Evolutionary conservation across 768 basidiomycete species (phyloP).

Genomic region (Boletus rex-veris): DNA sequence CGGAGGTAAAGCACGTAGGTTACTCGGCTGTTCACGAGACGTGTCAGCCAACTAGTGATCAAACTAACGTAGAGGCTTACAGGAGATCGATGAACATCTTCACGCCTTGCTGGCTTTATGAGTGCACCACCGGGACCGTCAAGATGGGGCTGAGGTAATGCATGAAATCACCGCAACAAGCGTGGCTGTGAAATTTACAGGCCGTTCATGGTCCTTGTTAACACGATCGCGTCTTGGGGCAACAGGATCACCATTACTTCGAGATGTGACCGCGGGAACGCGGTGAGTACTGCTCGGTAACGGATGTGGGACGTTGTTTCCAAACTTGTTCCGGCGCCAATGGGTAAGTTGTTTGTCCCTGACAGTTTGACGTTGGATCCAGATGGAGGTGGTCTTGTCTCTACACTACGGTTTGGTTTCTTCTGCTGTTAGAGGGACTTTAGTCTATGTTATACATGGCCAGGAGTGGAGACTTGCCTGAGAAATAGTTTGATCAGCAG

Average conservation of each 20-base stretch:
- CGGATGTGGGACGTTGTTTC: background rate
- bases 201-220: constrained; percentile 20
- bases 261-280: background rate
- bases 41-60: constrained; percentile 1
- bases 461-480: constrained; percentile 14
- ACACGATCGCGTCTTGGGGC: constrained; percentile 15
- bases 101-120: constrained; percentile 9
- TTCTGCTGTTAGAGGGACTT: constrained; percentile 10
- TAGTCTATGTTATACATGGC: background rate
- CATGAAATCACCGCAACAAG: constrained; percentile 6
- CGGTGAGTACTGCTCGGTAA: constrained; percentile 2
- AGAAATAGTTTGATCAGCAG: constrained; percentile 12
- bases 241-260: constrained; percentile 20
- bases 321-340: constrained; percentile 28
- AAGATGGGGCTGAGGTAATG: constrained; percentile 12
- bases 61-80: constrained; percentile 5
- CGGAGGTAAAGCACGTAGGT: constrained; percentile 1
- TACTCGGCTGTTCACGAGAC: constrained; percentile 5
- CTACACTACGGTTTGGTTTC: constrained; percentile 14
- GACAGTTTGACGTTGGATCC: constrained; percentile 27
- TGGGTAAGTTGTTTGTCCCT: constrained; percentile 33
- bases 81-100: constrained; percentile 13
- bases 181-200: constrained; percentile 12
- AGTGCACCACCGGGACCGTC: constrained; percentile 4
- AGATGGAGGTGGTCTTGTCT: constrained; percentile 8